Evolutionary conservation across 495 filamentous ascomycete species (phyloP), one percentile per base, ranked within the genome.

Genomic region (Daldinia bambusicola): DNA sequence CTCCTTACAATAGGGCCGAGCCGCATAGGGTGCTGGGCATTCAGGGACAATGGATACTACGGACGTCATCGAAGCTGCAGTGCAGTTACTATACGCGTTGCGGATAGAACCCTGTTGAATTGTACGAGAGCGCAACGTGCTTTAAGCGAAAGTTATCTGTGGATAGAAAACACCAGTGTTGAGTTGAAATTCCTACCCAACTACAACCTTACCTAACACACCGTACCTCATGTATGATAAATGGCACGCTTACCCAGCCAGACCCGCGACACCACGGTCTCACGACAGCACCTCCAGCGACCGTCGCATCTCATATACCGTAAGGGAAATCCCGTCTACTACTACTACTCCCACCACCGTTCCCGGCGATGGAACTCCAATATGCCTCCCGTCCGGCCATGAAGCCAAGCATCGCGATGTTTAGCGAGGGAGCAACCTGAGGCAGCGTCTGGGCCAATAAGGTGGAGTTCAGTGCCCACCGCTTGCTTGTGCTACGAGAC

Each of bases 301-400:
- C 40, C 10, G 6, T 57, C 10, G 6, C 18, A 57, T 37, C 0
- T 8, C 34, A n/a, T 37, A 31, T 20, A 59, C 51, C 13, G 51
- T 31, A 55, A 71, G 56, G 30, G 38, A 67, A 36, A 67, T 34
- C 56, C 18, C 43, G 34, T 50, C 18, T 20, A 32, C 16, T 66
- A 20, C 55, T 40, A 36, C 53, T 63, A 41, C 37, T 57, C 22
- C 57, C 50, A 20, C 55, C 51, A 36, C 53, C 68, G 41, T 48
- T 57, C 22, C 57, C 50, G 2, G 45, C 38, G 31, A 56, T 57
- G 51, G 67, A 63, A n/a, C 18, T 56, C 26, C 1, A 26, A 26
- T 26, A n/a, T 20, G 31, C 61, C 20, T 0, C 61, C 48, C 18
- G 45, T 36, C 20, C 0, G 56, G 34, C 43, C 55, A 4, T 40